Conservation (phyloP, 2,329 filamentous ascomycete genomes). For the Penicillium sp. region DNA sequence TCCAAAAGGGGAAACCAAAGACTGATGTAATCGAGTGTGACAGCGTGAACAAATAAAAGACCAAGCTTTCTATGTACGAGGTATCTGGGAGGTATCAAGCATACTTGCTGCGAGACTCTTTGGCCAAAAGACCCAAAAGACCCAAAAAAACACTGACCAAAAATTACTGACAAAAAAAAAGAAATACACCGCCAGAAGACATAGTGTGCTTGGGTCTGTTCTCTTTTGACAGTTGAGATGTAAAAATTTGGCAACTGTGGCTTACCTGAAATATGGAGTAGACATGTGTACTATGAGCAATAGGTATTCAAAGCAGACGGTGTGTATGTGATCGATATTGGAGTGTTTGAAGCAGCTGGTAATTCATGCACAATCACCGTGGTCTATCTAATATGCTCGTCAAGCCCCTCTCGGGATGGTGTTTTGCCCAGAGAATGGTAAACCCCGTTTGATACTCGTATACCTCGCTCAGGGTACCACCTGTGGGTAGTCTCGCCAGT, state of each 20-base stretch:
- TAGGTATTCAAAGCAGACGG: neutral
- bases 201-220: neutral
- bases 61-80: slow-evolving; percentile 1
- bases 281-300: neutral
- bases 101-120: slow-evolving; percentile 3
- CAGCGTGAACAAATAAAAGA: slow-evolving; percentile 12
- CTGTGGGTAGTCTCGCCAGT: neutral
- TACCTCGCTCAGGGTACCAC: slow-evolving; percentile 6
- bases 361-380: neutral
- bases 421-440: neutral
- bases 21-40: slow-evolving; percentile 28
- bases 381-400: neutral
- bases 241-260: slow-evolving; percentile 7
- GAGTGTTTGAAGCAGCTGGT: neutral
- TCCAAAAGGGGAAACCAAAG: slow-evolving; percentile 16
- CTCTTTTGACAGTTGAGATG: slow-evolving; percentile 6
- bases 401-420: neutral
- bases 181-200: neutral
- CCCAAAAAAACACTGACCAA: no score
- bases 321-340: slow-evolving; percentile 3
- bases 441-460: slow-evolving; percentile 4
- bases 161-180: neutral
- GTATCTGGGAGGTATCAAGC: slow-evolving; percentile 25
- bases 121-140: neutral
- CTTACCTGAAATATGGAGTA: slow-evolving; percentile 11